A percentile compares a stretch with the other conserved stretches of the same genome.
These are phyloP conservation scores for Asterophora parasitica DNA, from an alignment of 768 basidiomycete species.

Conservation along the genomic window DNA sequence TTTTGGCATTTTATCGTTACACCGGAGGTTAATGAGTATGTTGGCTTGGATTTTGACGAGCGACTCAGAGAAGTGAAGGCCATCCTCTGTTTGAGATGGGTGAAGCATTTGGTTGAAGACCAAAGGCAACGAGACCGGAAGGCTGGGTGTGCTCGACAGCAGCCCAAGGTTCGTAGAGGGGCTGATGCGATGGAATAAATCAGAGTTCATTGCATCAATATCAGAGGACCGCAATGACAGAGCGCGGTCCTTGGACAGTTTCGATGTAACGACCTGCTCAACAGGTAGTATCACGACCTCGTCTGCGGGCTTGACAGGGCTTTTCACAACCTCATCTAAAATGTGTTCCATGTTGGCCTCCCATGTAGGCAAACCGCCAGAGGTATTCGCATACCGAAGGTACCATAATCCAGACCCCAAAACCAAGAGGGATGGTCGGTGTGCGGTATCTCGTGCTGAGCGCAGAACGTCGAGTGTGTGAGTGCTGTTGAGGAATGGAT, in stretches of 20 bases:
- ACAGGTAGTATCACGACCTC: slow-evolving; percentile 75
- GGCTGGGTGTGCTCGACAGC: slow-evolving; percentile 17
- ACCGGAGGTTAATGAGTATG: slow-evolving; percentile 73
- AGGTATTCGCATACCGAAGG: slow-evolving; percentile 64
- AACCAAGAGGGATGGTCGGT: slow-evolving; percentile 61
- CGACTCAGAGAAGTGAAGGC: slow-evolving; percentile 70
- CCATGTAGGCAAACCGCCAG: slow-evolving; percentile 78
- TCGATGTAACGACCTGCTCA: slow-evolving; percentile 60
- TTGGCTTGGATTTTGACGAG: slow-evolving; percentile 68
- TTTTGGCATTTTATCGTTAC: slow-evolving; percentile 68
- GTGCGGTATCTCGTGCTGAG: slow-evolving; percentile 5
- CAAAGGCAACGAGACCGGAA: slow-evolving; percentile 56
- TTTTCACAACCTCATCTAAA: slow-evolving; percentile 44
- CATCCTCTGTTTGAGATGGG: slow-evolving; percentile 73
- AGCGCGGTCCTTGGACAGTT: slow-evolving; percentile 60
- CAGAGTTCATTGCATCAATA: slow-evolving; percentile 89
- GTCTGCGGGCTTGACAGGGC: slow-evolving; percentile 51
- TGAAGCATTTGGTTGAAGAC: slow-evolving; percentile 82
- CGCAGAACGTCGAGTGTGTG: slow-evolving; percentile 42
- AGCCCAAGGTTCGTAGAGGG: slow-evolving; percentile 25
- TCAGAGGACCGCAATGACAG: slow-evolving; percentile 70
- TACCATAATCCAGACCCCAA: slow-evolving; percentile 90
- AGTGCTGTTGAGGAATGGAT: slow-evolving; percentile 80
- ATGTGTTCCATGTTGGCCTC: slow-evolving; percentile 65
- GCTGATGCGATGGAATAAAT: slow-evolving; percentile 65